Evolutionary conservation across 1,284 basidiomycete species (phyloP).

Genomic region (Tetrapyrgos nigripes): DNA sequence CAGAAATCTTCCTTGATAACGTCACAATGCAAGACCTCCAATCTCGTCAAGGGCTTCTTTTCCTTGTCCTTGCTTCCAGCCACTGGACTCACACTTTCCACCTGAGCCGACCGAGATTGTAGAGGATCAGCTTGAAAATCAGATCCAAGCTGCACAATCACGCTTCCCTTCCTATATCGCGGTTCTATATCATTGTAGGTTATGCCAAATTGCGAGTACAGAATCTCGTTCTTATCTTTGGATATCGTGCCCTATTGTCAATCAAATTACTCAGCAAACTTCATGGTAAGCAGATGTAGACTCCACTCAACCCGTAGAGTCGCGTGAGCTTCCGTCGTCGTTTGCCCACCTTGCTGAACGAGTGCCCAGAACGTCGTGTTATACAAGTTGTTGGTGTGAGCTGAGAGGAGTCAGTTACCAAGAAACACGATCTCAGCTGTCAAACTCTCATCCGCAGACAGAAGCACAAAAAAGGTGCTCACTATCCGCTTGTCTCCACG

Average conservation of each 20-base stretch:
- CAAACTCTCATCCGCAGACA: no score
- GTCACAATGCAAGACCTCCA: conserved; percentile 79
- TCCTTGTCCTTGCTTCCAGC: conserved; percentile 30
- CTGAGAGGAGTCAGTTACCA: conserved; percentile 47
- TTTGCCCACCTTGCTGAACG: conserved; percentile 79
- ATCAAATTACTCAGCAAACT: no score
- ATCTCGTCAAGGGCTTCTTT: conserved; percentile 44
- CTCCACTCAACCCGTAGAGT: conserved; percentile 61
- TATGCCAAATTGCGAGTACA: conserved; percentile 82
- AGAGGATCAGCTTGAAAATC: conserved; percentile 37
- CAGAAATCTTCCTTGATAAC: conserved; percentile 87
- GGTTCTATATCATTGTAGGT: conserved; percentile 87
- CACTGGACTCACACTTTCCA: no score
- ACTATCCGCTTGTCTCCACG: conserved; percentile 97
- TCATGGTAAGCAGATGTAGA: no score
- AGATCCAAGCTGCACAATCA: conserved; percentile 80
- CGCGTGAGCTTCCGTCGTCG: conserved; percentile 84
- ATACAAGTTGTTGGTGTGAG: conserved; percentile 98
- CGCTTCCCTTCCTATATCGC: conserved; percentile 87
- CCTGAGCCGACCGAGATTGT: no score
- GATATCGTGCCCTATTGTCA: conserved; percentile 82
- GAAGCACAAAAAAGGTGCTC: conserved; percentile 37
- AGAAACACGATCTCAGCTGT: no score
- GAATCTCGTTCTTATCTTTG: conserved; percentile 90
- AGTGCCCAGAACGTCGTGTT: conserved; percentile 98